Base-by-base conservation (phyloP, 345 rosid genomes). In the Chamaenerion angustifolium region DNA sequence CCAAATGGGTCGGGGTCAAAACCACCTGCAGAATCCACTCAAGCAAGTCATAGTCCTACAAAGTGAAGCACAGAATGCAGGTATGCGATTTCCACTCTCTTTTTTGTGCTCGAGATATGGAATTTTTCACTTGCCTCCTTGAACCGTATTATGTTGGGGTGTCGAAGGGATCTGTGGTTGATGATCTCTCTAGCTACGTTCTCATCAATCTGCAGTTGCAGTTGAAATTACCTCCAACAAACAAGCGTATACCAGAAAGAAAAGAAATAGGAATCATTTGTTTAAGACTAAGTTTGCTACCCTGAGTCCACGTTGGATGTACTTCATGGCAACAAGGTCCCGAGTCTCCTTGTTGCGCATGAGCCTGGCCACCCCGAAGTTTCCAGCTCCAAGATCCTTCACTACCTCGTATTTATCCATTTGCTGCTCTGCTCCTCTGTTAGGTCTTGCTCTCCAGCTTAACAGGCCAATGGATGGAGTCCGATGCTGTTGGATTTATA, bases 141-240 rank as follows among this genome's bases (percentile, higher is more conserved):
- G 67, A 88, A 88, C 6, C 93, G 71, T 61, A 88, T 85, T 48
- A 88, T 88, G 69, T 88, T 88, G 3, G 97, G 89, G 67, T 88
- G 95, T 58, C 82, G 71, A 31, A 85, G 89, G 51, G 93, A 85
- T 74, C 97, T 75, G 74, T 88, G 97, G 71, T 85, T 88, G 52
- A 85, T 85, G 50, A 88, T 88, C 83, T 88, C 97, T 62, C 95
- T 80, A 0, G 89, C 95, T 14, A 88, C 97, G 59, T 88, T 85
- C 78, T 88, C 95, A 55, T 88, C 97, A 40, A 85, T 82, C 97
- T 85, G 82, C 66, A 58, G 42, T 12, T 31, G 10, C 37, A 31
- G 6, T 31, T 31, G 10, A 31, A 31, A 31, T 31, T 31, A 31
- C 37, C 7, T 31, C 37, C 8, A 31, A 31, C 37, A 31, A 31